Evolutionary conservation across 1,139 yeast species (phyloP), one percentile per base, ranked within the genome.

Genomic region (Suhomyces bribrorum): DNA sequence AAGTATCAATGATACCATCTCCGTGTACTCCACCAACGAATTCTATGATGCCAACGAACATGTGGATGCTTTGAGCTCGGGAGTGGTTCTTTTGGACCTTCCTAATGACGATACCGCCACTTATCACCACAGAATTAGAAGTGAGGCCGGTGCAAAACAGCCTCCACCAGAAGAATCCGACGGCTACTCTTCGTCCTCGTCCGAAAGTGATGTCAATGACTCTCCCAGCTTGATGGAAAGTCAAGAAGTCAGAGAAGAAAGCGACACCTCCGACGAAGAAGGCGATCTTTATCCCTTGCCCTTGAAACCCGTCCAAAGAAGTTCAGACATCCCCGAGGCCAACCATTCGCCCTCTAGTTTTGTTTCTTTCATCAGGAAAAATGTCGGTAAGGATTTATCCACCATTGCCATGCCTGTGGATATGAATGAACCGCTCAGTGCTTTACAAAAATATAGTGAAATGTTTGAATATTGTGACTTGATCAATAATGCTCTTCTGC

Each of bases 371-470:
- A 73, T 92, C 42, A 77, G 96, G 39, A 89, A 90, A 57, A 89
- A 88, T 52, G 95, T 90, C 12, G 97, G 97, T 18, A 90, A 90
- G 56, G 97, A 90, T 60, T 61, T 90, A 46, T 76, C 92, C 0
- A 77, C 92, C 1, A 79, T 89, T 40, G 83, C 96, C 1, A 89
- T 90, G 94, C 98, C 98, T 1, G 96, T 92, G 5, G 83, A 94
- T 2, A 77, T 89, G 46, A 92, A 92, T 64, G 98, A 92, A 59
- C 98, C 98, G 0, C 62, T 90, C 13, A 79, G 95, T 0, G 79
- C 86, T 25, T 66, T 92, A 40, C 96, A 92, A 59, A 77, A 82
- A 48, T 78, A 83, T 50, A 73, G 92, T 0, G 98, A 92, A 59
- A 62, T 81, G 41, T 72, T 86, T 53, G 98, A 90, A 59, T 88